Evolutionary conservation across 2,329 filamentous ascomycete species (phyloP).

Genomic region (Aspergillus melleus): DNA sequence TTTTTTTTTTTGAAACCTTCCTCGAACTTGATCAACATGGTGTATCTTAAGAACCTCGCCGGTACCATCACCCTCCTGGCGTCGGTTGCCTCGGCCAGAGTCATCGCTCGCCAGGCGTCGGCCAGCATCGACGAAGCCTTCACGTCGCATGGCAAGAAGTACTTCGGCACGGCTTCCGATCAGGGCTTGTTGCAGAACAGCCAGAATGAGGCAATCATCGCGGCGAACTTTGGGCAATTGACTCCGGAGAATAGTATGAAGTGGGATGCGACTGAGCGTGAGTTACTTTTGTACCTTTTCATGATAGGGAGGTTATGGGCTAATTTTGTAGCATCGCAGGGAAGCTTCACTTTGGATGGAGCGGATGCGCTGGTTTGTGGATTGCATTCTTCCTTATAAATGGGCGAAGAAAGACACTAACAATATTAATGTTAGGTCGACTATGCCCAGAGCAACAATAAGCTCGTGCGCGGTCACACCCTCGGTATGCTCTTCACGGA

Average conservation of each 20-base stretch:
- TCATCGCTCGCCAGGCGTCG: conserved; percentile 15
- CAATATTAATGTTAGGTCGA: conserved; percentile 57
- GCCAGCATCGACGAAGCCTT: conserved; percentile 55
- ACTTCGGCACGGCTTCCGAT: conserved; percentile 62
- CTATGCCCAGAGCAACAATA: conserved; percentile 38
- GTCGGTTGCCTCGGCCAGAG: neutral
- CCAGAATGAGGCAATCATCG: conserved; percentile 59
- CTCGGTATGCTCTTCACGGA: conserved; percentile 32
- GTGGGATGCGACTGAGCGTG: conserved; percentile 63
- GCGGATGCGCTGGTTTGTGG: conserved; percentile 49
- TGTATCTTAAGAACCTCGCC: neutral
- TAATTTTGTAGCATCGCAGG: conserved; percentile 38
- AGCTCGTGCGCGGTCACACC: conserved; percentile 63
- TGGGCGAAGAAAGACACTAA: conserved; percentile 60
- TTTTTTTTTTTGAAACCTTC: neutral
- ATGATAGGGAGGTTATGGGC: neutral
- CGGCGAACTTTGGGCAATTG: conserved; percentile 64
- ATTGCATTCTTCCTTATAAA: conserved; percentile 56
- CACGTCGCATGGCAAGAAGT: conserved; percentile 64
- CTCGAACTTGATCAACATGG: neutral
- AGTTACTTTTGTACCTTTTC: neutral
- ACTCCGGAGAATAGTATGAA: conserved; percentile 66
- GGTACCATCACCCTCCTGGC: neutral
- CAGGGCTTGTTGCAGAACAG: conserved; percentile 57
- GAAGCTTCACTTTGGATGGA: conserved; percentile 56